Evolutionary conservation across 345 rosid species (phyloP).

Genomic region (Isatis tinctoria): DNA sequence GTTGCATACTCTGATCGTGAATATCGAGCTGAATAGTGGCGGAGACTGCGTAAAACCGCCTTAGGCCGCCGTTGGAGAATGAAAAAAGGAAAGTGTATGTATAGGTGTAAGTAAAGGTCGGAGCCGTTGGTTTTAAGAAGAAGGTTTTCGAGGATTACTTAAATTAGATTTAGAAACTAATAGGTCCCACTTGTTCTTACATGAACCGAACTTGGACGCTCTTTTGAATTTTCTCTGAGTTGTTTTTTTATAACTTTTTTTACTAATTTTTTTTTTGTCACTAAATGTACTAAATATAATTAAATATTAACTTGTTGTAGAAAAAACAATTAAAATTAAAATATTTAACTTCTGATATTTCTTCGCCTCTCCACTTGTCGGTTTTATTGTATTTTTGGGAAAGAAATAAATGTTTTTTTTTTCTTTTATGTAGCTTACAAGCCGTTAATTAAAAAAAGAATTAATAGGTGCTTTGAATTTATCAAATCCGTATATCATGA

Average conservation of each 20-base stretch:
- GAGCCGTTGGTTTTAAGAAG: constrained; percentile 35
- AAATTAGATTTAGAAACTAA: constrained; percentile 8
- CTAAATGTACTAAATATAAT: constrained; percentile 2
- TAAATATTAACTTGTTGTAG: background rate
- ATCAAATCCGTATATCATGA: constrained; percentile 18
- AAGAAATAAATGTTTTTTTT: background rate
- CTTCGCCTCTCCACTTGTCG: background rate
- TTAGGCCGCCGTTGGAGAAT: constrained; percentile 28
- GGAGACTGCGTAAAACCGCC: constrained; percentile 8
- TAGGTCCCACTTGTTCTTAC: constrained; percentile 31
- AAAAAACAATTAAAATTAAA: background rate
- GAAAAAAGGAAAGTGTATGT: constrained; percentile 2
- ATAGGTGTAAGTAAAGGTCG: constrained; percentile 29
- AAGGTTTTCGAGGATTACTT: constrained; percentile 21
- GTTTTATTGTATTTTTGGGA: background rate
- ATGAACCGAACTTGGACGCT: constrained; percentile 38
- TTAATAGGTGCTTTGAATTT: constrained; percentile 10
- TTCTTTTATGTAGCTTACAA: constrained; percentile 20
- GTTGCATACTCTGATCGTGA: background rate
- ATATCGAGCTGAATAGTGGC: background rate
- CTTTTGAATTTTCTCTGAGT: constrained; percentile 15
- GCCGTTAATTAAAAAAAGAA: constrained; percentile 1
- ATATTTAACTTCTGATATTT: constrained; percentile 10
- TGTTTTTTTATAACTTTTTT: background rate
- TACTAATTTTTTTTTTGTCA: constrained; percentile 1